phyloP scores from a whole-genome alignment of 1,284 basidiomycete genomes.

The Malassezia dermatis region DNA sequence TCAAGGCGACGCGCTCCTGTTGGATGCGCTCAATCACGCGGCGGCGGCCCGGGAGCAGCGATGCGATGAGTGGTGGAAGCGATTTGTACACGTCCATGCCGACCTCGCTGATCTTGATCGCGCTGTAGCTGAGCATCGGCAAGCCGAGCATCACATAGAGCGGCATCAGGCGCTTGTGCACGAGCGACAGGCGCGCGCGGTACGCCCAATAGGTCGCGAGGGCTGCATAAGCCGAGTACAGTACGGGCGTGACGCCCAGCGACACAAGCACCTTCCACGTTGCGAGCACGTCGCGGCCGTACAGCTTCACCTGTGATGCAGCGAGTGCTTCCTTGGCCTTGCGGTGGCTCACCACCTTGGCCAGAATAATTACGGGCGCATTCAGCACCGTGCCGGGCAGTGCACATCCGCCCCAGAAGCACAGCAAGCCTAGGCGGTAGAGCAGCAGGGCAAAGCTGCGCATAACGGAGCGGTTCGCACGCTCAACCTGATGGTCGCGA shows the following conservation, averaged over 20 bases:
- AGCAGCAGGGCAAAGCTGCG: conserved; percentile 74
- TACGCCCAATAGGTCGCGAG: conserved; percentile 67
- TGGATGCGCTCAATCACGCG: conserved; percentile 70
- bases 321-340: conserved; percentile 97
- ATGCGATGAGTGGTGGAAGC: conserved; percentile 78
- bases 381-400: conserved; percentile 91
- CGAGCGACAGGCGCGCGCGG: conserved; percentile 49
- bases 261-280: conserved; percentile 98
- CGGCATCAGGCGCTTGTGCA: conserved; percentile 67
- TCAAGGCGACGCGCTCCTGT: conserved; percentile 64
- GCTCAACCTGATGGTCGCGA: conserved; percentile 87
- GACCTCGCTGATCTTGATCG: conserved; percentile 95
- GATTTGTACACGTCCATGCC: conserved; percentile 99
- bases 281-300: conserved; percentile 85
- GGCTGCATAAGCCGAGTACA: conserved; percentile 56
- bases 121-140: conserved; percentile 83
- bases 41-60: conserved; percentile 82
- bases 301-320: conserved; percentile 88
- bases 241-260: conserved; percentile 72
- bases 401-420: conserved; percentile 75
- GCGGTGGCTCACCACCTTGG: conserved; percentile 72
- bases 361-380: conserved; percentile 85
- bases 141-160: conserved; percentile 65
- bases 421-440: conserved; percentile 71
- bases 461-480: conserved; percentile 60